Conservation (phyloP, 495 filamentous ascomycete species). For the Hyaloscypha finlandica region DNA sequence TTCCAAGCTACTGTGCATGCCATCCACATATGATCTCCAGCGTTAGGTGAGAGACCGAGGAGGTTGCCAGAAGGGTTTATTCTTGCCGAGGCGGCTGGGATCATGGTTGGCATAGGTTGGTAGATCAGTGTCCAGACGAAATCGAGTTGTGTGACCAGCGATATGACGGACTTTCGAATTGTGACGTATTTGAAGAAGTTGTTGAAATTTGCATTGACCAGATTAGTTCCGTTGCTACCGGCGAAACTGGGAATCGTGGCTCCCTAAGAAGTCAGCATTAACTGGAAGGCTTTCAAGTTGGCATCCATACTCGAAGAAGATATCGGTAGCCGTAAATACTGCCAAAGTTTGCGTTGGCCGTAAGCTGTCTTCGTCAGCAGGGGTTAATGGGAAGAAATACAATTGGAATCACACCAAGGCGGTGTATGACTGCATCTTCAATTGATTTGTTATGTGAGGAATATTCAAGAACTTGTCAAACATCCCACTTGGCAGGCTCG, state of each 20-base stretch:
- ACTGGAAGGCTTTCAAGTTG: neutral
- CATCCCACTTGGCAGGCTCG: conserved; percentile 52
- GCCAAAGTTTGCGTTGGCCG: neutral
- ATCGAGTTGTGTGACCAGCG: neutral
- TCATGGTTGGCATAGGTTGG: conserved; percentile 11
- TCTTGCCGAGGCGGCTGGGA: conserved; percentile 6
- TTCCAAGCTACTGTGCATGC: conserved; percentile 6
- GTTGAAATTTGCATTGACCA: conserved; percentile 1
- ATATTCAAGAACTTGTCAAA: conserved; percentile 59
- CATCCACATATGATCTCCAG: conserved; percentile 20
- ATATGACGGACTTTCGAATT: neutral
- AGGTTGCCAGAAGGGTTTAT: conserved; percentile 15
- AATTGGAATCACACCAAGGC: conserved; percentile 7
- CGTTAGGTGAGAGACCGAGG: conserved; percentile 1
- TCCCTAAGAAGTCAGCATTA: conserved; percentile 4
- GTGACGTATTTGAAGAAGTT: neutral
- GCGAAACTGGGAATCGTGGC: conserved; percentile 16
- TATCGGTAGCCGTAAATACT: conserved; percentile 17
- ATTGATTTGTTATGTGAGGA: neutral
- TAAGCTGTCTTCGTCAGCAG: conserved; percentile 1
- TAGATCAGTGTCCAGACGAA: conserved; percentile 8
- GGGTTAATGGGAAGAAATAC: neutral
- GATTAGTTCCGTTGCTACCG: neutral
- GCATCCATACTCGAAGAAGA: neutral
- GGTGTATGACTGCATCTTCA: conserved; percentile 4